phyloP scores from a whole-genome alignment of 2,329 filamentous ascomycete species.

The Rhynchosporium graminicola region DNA sequence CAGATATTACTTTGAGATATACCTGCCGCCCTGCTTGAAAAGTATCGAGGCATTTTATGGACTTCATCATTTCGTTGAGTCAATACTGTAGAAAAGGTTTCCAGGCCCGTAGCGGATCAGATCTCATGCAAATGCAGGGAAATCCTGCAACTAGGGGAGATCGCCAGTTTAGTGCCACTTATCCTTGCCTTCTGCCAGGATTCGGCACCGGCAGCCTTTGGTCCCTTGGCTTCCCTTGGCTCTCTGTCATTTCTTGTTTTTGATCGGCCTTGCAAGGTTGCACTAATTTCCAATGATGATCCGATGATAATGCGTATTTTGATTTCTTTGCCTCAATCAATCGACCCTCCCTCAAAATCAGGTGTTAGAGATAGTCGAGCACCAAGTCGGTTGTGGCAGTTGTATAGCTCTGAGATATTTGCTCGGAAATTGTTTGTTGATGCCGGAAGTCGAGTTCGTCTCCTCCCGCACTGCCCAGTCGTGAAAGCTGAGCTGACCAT shows the following conservation, averaged over 20 bases:
- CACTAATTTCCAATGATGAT: slow-evolving; percentile 10
- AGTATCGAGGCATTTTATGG: background rate
- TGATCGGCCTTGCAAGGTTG: background rate
- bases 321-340: background rate
- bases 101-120: background rate
- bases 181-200: slow-evolving; percentile 7
- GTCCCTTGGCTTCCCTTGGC: slow-evolving; percentile 15
- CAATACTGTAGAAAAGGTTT: background rate
- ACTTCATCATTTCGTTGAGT: background rate
- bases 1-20: background rate
- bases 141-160: background rate
- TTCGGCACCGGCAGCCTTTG: slow-evolving; percentile 5
- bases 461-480: background rate
- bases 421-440: slow-evolving; percentile 9
- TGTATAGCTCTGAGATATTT: background rate
- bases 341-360: background rate
- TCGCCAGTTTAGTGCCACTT: slow-evolving; percentile 1
- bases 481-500: slow-evolving; percentile 15
- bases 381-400: background rate
- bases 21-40: background rate
- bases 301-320: background rate
- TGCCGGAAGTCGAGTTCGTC: slow-evolving; percentile 6
- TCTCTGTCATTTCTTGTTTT: slow-evolving; percentile 13
- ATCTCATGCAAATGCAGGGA: slow-evolving; percentile 4
- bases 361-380: background rate